Evolutionary conservation across 2,329 filamentous ascomycete genomes (phyloP).

Genomic region (Colletotrichum endophyticum): DNA sequence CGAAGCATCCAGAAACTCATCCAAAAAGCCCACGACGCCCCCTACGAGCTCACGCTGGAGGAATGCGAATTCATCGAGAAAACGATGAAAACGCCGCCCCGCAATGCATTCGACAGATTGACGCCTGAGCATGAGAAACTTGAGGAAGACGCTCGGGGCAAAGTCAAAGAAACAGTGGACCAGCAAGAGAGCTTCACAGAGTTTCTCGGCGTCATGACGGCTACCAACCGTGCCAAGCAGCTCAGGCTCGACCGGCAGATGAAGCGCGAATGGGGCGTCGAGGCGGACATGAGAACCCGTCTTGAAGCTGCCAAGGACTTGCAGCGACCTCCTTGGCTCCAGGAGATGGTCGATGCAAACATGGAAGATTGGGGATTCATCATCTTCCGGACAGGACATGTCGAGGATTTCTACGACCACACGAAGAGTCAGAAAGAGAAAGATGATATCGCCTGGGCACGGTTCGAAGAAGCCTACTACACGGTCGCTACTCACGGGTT

Average conservation of each 20-base stretch:
- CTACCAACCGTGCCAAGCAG: neutral
- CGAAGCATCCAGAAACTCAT: neutral
- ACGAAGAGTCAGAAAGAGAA: neutral
- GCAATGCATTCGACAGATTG: neutral
- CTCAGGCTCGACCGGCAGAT: neutral
- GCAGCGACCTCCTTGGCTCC: neutral
- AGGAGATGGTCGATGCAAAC: neutral
- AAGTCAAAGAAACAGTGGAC: neutral
- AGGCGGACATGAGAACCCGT: neutral
- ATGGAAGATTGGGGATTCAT: neutral
- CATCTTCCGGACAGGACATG: neutral
- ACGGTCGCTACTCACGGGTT: neutral
- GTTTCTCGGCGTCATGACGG: neutral
- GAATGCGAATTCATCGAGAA: neutral
- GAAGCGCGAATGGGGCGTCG: neutral
- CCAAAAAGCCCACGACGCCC: neutral
- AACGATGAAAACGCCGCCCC: neutral
- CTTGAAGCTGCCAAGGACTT: neutral
- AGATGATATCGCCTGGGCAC: neutral
- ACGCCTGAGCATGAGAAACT: neutral
- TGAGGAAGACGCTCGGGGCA: neutral
- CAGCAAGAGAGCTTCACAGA: neutral
- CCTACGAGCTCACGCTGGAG: neutral
- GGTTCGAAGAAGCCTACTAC: neutral
- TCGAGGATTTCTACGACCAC: rapidly evolving